These are phyloP conservation scores for Tubosaeta sp. DNA, from an alignment of 768 basidiomycete genomes.

Conservation along the genomic window DNA sequence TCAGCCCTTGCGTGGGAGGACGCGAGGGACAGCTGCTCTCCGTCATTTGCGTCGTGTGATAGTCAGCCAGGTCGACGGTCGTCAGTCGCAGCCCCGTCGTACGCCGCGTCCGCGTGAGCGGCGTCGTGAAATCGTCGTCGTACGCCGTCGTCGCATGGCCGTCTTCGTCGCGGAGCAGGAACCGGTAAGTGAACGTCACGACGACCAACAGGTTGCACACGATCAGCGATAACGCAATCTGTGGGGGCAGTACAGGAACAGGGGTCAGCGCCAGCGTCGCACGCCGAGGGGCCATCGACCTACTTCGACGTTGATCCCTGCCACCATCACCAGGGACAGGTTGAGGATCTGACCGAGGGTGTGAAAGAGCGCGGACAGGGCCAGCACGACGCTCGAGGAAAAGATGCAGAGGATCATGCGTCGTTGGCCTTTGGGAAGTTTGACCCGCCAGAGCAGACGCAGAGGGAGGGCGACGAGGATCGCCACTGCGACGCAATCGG, in stretches of 20 bases:
- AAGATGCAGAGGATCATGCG: conserved; percentile 24
- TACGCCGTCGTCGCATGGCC: background rate
- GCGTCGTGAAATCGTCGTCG: conserved; percentile 19
- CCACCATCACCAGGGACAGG: background rate
- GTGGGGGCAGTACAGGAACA: background rate
- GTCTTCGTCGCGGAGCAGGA: background rate
- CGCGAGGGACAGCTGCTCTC: background rate
- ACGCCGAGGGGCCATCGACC: background rate
- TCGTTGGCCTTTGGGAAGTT: conserved; percentile 15
- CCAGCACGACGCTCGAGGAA: conserved; percentile 16
- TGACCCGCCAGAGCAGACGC: conserved; percentile 19
- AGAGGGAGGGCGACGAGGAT: conserved; percentile 19
- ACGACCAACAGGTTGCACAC: conserved; percentile 24
- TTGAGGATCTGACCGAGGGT: conserved; percentile 9
- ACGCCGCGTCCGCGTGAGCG: background rate
- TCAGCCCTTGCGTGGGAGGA: background rate
- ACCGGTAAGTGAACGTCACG: conserved; percentile 17
- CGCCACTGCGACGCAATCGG: conserved; percentile 12
- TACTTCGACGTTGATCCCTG: conserved; percentile 19
- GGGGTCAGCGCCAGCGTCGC: background rate
- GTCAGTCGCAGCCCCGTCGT: conserved; percentile 1
- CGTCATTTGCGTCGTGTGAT: background rate
- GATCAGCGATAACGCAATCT: conserved; percentile 16
- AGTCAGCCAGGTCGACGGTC: conserved; percentile 5
- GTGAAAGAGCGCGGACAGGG: conserved; percentile 14